phyloP scores from a whole-genome alignment of 2,329 filamentous ascomycete genomes.

The Neoarthrinium moseri region DNA sequence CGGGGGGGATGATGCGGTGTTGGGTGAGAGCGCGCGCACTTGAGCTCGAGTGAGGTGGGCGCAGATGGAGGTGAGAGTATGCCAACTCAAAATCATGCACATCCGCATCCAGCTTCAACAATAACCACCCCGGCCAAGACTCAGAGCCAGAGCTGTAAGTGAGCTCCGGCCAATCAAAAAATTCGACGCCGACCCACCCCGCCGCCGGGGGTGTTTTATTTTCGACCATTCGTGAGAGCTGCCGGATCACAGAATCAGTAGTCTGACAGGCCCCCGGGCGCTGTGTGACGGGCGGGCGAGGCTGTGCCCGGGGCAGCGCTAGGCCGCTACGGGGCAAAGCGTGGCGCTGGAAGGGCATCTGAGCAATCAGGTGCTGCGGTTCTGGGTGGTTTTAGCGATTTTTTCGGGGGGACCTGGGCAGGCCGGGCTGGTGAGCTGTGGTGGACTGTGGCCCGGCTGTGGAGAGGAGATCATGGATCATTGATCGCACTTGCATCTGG shows the following conservation, averaged over 20 bases:
- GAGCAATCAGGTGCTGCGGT: constrained; percentile 5
- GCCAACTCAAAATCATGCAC: constrained; percentile 6
- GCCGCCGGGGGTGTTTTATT: constrained; percentile 24
- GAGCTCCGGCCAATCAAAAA: constrained; percentile 40
- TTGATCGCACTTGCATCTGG: constrained; percentile 4
- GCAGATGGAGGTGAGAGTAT: background rate
- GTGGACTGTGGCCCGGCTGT: background rate
- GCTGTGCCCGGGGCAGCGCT: no score
- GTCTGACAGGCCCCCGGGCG: no score
- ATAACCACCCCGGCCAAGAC: constrained; percentile 11
- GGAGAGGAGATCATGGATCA: background rate
- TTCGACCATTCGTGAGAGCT: background rate
- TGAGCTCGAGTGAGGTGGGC: no score
- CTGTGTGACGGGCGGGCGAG: no score
- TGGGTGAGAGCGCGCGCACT: background rate
- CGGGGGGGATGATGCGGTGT: background rate
- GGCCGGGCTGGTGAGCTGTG: background rate
- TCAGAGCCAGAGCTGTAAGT: constrained; percentile 21
- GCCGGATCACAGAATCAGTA: no score
- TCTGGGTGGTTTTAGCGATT: background rate
- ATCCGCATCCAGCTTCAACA: constrained; percentile 10
- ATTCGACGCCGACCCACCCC: constrained; percentile 23
- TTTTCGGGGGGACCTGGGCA: no score
- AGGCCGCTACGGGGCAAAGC: background rate
- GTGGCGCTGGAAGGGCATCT: constrained; percentile 4